Evolutionary conservation across 129 eudicot genomes (phyloP).

Genomic region (Helianthus tuberosus): DNA sequence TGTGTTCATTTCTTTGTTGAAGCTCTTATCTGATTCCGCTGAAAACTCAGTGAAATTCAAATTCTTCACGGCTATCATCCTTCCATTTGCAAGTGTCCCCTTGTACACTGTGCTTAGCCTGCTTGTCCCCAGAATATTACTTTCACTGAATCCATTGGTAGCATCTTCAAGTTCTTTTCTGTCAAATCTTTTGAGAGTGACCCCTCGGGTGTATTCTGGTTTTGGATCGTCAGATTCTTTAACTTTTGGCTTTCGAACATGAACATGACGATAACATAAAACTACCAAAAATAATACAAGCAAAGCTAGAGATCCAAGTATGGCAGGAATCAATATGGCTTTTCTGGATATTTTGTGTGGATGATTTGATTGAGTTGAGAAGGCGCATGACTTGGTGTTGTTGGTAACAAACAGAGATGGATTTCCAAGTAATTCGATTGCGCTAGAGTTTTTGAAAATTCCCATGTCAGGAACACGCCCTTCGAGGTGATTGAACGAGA

Average conservation of each 20-base stretch:
- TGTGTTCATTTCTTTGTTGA: conserved; percentile 68
- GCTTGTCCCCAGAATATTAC: conserved; percentile 65
- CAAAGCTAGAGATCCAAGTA: conserved; percentile 40
- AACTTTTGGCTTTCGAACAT: conserved; percentile 24
- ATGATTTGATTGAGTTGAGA: conserved; percentile 4
- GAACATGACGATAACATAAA: conserved; percentile 23
- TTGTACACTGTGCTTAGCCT: conserved; percentile 83
- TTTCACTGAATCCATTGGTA: conserved; percentile 57
- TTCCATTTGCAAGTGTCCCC: conserved; percentile 68
- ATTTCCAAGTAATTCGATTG: conserved; percentile 60
- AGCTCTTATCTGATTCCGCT: conserved; percentile 67
- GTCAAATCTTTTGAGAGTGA: conserved; percentile 54
- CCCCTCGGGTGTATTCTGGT: conserved; percentile 39
- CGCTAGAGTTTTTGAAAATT: conserved; percentile 41
- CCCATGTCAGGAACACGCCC: conserved; percentile 67
- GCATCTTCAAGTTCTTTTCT: conserved; percentile 61
- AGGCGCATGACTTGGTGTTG: conserved; percentile 37
- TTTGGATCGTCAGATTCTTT: conserved; percentile 19
- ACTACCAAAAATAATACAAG: conserved; percentile 36
- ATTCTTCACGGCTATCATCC: conserved; percentile 65
- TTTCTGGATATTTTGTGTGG: conserved; percentile 42
- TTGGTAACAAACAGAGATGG: conserved; percentile 57
- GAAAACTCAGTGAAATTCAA: conserved; percentile 59
- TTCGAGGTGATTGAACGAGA: conserved; percentile 74
- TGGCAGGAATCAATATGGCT: conserved; percentile 39